Evolutionary conservation across 192 early-diverging fungal species (phyloP).

Genomic region (Coemansia asiatica): DNA sequence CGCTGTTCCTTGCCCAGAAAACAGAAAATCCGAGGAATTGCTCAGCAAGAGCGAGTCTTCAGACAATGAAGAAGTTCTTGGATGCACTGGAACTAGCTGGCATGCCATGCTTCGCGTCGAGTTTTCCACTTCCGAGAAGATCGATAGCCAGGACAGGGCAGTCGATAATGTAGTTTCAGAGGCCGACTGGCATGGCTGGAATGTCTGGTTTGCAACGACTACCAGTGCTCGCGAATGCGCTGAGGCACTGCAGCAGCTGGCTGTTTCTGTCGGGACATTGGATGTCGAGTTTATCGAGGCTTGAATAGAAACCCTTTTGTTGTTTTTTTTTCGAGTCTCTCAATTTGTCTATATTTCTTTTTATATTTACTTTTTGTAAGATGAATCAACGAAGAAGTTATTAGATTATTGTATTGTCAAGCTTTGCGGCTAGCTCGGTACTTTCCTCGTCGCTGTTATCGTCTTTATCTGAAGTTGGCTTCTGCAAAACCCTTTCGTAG

Average conservation of each 20-base stretch:
- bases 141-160: slow-evolving; percentile 1
- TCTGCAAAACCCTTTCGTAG: slow-evolving; percentile 17
- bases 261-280: slow-evolving; percentile 8
- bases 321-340: background rate
- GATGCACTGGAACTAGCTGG: slow-evolving; percentile 39
- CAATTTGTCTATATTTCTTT: background rate
- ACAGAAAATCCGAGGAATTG: background rate
- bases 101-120: slow-evolving; percentile 45
- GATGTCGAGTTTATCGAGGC: slow-evolving; percentile 18
- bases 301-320: background rate
- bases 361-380: background rate
- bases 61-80: slow-evolving; percentile 9
- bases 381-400: background rate
- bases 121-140: slow-evolving; percentile 21
- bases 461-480: background rate
- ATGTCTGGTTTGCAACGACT: slow-evolving; percentile 45
- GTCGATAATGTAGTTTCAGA: background rate
- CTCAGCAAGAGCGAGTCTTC: background rate
- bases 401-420: background rate
- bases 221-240: slow-evolving; percentile 44
- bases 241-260: slow-evolving; percentile 40
- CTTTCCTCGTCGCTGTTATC: background rate
- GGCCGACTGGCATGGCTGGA: slow-evolving; percentile 19
- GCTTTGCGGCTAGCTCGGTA: slow-evolving; percentile 10
- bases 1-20: background rate